These are phyloP conservation scores for Cucurbita maxima DNA, from an alignment of 306 rosid species.

Conservation along the genomic window DNA sequence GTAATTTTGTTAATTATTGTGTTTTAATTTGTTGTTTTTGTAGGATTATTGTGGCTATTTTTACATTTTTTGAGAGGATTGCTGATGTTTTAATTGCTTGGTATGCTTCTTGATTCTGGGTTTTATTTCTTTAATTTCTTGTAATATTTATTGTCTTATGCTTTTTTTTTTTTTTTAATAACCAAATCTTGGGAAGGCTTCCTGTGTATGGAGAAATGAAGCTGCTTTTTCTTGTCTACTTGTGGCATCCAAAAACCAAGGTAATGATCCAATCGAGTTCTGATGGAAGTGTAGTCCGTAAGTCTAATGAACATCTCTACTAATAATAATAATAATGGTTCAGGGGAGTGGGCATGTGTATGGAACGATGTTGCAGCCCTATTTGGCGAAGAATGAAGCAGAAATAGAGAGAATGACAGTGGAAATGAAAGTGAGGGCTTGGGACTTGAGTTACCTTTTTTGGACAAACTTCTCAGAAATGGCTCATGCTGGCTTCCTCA, in stretches of 20 bases:
- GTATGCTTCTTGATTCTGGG: constrained; percentile 14
- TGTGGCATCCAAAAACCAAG: constrained; percentile 14
- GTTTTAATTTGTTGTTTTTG: background rate
- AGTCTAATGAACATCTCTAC: too few relatives aligned
- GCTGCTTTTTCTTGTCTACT: constrained; percentile 5
- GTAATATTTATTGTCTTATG: background rate
- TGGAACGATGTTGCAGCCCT: constrained; percentile 1
- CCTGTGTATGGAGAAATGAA: constrained; percentile 11
- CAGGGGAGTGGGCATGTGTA: background rate
- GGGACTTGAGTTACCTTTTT: background rate
- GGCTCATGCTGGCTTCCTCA: background rate
- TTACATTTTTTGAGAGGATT: constrained; percentile 53
- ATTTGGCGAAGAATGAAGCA: constrained; percentile 3
- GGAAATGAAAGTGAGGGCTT: constrained; percentile 1
- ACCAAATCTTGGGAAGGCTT: background rate
- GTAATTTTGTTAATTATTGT: background rate
- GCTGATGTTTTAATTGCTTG: constrained; percentile 53
- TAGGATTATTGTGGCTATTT: constrained; percentile 78
- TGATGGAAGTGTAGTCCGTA: too few relatives aligned
- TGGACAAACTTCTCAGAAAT: background rate
- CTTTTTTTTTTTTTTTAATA: too few relatives aligned
- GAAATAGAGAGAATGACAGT: background rate
- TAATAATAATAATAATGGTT: too few relatives aligned
- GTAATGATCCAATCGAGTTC: background rate
- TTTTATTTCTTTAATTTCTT: background rate